Evolutionary conservation across 2,329 filamentous ascomycete species (phyloP).

Genomic region (Xylaria sp.): DNA sequence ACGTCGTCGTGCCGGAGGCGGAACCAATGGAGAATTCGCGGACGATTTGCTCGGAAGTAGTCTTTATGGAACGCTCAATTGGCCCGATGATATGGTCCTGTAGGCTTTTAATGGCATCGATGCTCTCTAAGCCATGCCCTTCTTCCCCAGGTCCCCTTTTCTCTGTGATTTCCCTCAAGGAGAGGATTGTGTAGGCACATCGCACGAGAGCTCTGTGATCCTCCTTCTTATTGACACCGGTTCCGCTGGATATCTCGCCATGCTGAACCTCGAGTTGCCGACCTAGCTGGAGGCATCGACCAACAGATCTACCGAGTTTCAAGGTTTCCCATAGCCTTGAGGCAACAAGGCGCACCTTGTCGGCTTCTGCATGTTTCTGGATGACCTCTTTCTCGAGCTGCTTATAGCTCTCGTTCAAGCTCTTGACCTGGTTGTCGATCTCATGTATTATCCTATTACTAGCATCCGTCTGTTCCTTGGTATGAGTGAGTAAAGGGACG

Average conservation of each 20-base stretch:
- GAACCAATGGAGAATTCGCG: constrained; percentile 74
- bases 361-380: constrained; percentile 77
- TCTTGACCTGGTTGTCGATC: constrained; percentile 73
- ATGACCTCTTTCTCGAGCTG: constrained; percentile 83
- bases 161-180: constrained; percentile 66
- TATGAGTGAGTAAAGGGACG: constrained; percentile 73
- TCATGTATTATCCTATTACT: constrained; percentile 67
- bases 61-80: constrained; percentile 67
- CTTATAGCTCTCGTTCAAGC: constrained; percentile 77
- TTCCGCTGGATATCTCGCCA: constrained; percentile 54
- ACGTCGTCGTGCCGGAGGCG: constrained; percentile 47
- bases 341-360: constrained; percentile 72
- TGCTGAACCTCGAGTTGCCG: constrained; percentile 85
- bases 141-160: constrained; percentile 66
- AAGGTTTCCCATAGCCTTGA: constrained; percentile 76
- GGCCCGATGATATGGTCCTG: constrained; percentile 65
- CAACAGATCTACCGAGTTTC: constrained; percentile 68
- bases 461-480: constrained; percentile 65
- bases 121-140: constrained; percentile 66
- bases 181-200: constrained; percentile 73
- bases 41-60: constrained; percentile 70
- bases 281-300: constrained; percentile 73
- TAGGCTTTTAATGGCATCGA: constrained; percentile 67
- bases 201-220: constrained; percentile 77
- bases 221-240: constrained; percentile 47